Percentiles rank a stretch among this genome's conserved stretches.
Evolutionary conservation across 2,329 filamentous ascomycete species (phyloP).

Genomic region (Aaosphaeria arxii): DNA sequence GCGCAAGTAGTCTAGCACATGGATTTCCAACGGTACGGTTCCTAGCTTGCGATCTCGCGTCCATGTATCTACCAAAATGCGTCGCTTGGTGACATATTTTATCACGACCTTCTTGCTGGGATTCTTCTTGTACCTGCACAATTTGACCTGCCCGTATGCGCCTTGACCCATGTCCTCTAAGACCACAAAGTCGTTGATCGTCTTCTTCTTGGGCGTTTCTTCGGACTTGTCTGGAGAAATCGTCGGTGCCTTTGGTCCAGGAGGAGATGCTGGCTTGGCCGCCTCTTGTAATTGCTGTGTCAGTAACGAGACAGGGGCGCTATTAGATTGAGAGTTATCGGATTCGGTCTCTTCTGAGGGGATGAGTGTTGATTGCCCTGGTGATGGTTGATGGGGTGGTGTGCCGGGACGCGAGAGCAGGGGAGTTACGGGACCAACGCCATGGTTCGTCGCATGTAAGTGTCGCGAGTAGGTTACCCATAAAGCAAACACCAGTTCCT

Average conservation of each 20-base stretch:
- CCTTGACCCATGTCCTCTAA: conserved; percentile 98
- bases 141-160: conserved; percentile 95
- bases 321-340: conserved; percentile 30
- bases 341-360: conserved; percentile 35
- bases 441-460: conserved; percentile 70
- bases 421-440: conserved; percentile 62
- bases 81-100: conserved; percentile 95
- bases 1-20: conserved; percentile 90
- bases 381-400: conserved; percentile 74
- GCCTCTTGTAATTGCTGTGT: conserved; percentile 52
- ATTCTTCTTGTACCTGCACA: conserved; percentile 79
- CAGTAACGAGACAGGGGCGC: conserved; percentile 46
- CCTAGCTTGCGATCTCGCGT: conserved; percentile 88
- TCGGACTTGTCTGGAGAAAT: conserved; percentile 11
- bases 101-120: conserved; percentile 81
- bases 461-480: conserved; percentile 98
- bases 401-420: conserved; percentile 63
- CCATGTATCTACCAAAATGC: conserved; percentile 98
- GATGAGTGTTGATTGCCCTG: conserved; percentile 60
- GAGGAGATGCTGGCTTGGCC: conserved; percentile 44
- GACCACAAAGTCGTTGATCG: conserved; percentile 85
- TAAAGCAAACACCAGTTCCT: conserved; percentile 84
- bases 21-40: conserved; percentile 94
- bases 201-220: conserved; percentile 60
- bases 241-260: conserved; percentile 28